These are phyloP conservation scores for Termitomyces sp. DNA, from an alignment of 768 basidiomycete genomes.

Conservation along the genomic window DNA sequence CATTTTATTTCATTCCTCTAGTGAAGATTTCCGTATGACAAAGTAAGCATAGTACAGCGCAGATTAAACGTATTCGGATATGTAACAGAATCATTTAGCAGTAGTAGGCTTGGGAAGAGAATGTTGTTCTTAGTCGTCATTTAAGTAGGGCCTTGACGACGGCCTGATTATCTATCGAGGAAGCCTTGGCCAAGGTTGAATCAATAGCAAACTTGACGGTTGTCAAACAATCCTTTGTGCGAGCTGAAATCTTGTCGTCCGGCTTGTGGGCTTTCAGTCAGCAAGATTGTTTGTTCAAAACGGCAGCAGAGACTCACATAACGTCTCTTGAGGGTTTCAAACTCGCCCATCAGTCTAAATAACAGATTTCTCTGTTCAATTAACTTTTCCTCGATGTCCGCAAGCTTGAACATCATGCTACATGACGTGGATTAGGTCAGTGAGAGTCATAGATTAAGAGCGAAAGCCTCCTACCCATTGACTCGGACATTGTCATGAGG, in stretches of 20 bases:
- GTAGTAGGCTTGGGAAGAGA: not conserved
- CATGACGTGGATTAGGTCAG: not conserved
- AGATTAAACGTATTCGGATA: not conserved
- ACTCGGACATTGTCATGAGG: slow-evolving; percentile 1
- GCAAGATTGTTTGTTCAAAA: not conserved
- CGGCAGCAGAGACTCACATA: not conserved
- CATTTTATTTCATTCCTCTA: not conserved
- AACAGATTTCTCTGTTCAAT: slow-evolving; percentile 3
- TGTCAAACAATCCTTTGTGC: not conserved
- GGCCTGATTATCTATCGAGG: not conserved
- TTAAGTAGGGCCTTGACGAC: not conserved
- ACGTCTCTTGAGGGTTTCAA: not conserved
- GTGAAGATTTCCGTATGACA: not conserved
- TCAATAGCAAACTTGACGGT: slow-evolving; percentile 1
- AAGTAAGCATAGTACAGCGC: not conserved
- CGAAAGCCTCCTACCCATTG: not conserved
- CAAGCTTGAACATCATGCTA: slow-evolving; percentile 1
- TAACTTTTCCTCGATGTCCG: slow-evolving; percentile 1
- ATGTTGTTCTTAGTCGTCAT: not conserved
- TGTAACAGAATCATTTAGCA: not conserved
- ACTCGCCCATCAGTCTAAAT: not conserved
- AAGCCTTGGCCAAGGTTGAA: slow-evolving; percentile 1
- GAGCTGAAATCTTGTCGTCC: not conserved
- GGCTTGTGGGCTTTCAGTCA: not conserved
- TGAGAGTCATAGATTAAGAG: not conserved